Percentiles rank a stretch among this genome's conserved stretches.
These are phyloP conservation scores for Acacia confusa DNA, from an alignment of 306 rosid genomes.

Conservation along the genomic window DNA sequence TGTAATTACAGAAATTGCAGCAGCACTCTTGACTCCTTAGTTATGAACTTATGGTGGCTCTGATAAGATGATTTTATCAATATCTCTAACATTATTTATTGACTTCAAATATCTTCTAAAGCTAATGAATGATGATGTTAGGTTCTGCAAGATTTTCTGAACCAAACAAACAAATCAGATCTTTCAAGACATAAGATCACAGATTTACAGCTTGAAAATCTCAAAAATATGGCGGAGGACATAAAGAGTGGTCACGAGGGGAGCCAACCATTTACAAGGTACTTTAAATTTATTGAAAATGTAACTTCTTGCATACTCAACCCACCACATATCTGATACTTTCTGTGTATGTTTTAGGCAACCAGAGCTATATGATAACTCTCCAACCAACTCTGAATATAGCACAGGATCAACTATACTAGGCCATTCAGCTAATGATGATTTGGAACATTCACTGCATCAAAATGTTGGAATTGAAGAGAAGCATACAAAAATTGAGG, in stretches of 20 bases:
- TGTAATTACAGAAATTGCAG: background rate
- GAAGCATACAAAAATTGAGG: constrained; percentile 44
- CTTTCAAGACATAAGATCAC: constrained; percentile 49
- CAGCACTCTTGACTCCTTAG: background rate
- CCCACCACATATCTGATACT: constrained; percentile 31
- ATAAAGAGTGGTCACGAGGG: constrained; percentile 59
- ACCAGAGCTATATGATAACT: constrained; percentile 75
- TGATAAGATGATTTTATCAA: background rate
- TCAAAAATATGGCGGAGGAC: constrained; percentile 70
- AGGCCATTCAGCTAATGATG: constrained; percentile 50
- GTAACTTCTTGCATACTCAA: constrained; percentile 17
- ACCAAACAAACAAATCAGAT: constrained; percentile 70
- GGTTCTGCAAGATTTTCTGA: constrained; percentile 93
- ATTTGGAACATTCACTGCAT: constrained; percentile 51
- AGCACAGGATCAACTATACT: constrained; percentile 83
- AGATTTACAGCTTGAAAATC: constrained; percentile 76
- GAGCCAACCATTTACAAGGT: constrained; percentile 67
- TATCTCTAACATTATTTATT: background rate
- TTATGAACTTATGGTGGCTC: background rate
- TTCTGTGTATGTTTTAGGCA: constrained; percentile 53
- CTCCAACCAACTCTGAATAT: constrained; percentile 92
- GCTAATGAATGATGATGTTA: constrained; percentile 37
- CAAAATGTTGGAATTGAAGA: constrained; percentile 51
- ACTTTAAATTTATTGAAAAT: constrained; percentile 26
- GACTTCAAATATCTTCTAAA: constrained; percentile 29